phyloP scores from a whole-genome alignment of 139 green algal genomes.

The Chlamydomonas sphaeroides region DNA sequence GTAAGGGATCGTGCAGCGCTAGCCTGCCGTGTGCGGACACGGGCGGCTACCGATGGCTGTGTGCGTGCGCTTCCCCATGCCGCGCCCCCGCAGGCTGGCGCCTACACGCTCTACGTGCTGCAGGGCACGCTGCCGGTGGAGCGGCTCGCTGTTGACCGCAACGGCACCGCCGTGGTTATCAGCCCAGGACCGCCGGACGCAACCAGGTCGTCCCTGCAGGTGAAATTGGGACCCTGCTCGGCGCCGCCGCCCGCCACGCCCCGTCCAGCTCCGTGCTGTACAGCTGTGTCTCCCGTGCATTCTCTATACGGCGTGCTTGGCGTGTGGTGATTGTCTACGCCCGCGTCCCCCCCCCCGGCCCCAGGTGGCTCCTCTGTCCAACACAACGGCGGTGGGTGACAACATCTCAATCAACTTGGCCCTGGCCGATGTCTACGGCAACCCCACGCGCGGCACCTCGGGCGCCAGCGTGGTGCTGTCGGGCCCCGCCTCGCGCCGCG shows the following conservation, averaged over 20 bases:
- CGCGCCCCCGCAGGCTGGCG: constrained; percentile 28
- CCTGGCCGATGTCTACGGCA: constrained; percentile 8
- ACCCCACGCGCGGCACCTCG: background rate
- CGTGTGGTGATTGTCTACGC: too few relatives aligned
- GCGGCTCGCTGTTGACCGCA: background rate
- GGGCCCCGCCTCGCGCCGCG: background rate
- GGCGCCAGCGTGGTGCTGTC: constrained; percentile 12
- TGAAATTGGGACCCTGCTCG: too few relatives aligned
- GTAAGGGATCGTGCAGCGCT: too few relatives aligned
- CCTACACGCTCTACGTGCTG: constrained; percentile 21
- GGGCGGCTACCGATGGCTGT: too few relatives aligned
- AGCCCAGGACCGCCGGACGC: background rate
- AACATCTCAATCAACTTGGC: background rate
- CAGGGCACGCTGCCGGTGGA: background rate
- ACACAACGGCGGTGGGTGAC: background rate
- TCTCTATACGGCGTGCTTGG: too few relatives aligned
- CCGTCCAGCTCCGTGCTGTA: too few relatives aligned
- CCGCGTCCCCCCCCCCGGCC: too few relatives aligned
- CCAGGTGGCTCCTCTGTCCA: background rate
- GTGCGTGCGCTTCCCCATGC: too few relatives aligned
- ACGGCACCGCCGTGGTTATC: constrained; percentile 1
- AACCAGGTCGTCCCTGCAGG: background rate
- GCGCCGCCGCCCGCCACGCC: too few relatives aligned
- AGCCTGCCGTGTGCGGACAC: too few relatives aligned
- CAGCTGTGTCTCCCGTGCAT: too few relatives aligned